Percentiles rank a stretch among this genome's conserved stretches.
Evolutionary conservation across 2,329 filamentous ascomycete genomes (phyloP).

Genomic region (Fusarium sp.): DNA sequence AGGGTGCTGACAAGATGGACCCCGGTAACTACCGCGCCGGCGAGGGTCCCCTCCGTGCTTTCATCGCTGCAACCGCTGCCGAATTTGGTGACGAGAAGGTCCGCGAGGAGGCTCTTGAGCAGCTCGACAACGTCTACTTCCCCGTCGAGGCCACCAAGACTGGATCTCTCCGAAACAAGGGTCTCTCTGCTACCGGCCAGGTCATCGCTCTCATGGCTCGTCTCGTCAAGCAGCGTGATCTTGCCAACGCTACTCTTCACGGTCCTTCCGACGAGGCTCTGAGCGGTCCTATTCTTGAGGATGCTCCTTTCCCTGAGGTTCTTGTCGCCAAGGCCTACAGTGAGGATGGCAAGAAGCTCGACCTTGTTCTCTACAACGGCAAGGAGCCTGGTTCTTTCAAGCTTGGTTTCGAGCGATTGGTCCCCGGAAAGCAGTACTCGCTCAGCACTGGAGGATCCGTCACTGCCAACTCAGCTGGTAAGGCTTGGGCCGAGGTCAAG

Average conservation of each 20-base stretch:
- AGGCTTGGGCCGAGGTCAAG: background rate
- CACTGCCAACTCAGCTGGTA: constrained; percentile 9
- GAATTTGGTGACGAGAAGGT: constrained; percentile 23
- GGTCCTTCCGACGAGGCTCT: constrained; percentile 6
- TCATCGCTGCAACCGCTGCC: constrained; percentile 14
- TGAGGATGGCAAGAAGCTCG: constrained; percentile 13
- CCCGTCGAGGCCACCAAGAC: constrained; percentile 16
- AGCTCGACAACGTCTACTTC: constrained; percentile 20
- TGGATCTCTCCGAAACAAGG: constrained; percentile 15
- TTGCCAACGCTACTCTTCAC: constrained; percentile 15
- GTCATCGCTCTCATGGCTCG: constrained; percentile 21
- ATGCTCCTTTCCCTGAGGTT: constrained; percentile 17
- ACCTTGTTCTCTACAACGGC: constrained; percentile 20
- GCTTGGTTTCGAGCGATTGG: constrained; percentile 12
- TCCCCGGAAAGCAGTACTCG: constrained; percentile 6
- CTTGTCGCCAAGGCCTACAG: constrained; percentile 22
- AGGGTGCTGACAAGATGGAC: constrained; percentile 19
- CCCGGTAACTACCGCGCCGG: constrained; percentile 9
- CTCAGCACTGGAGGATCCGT: constrained; percentile 13
- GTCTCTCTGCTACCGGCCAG: constrained; percentile 14
- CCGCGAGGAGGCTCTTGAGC: constrained; percentile 13
- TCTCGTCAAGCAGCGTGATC: constrained; percentile 13
- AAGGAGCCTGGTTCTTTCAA: constrained; percentile 12
- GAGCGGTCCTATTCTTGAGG: constrained; percentile 3
- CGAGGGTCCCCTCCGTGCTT: constrained; percentile 7